A percentile compares a stretch with the other conserved stretches of the same genome.
Evolutionary conservation across 2,329 filamentous ascomycete species (phyloP).

Genomic region (Sporothrix schenckii): DNA sequence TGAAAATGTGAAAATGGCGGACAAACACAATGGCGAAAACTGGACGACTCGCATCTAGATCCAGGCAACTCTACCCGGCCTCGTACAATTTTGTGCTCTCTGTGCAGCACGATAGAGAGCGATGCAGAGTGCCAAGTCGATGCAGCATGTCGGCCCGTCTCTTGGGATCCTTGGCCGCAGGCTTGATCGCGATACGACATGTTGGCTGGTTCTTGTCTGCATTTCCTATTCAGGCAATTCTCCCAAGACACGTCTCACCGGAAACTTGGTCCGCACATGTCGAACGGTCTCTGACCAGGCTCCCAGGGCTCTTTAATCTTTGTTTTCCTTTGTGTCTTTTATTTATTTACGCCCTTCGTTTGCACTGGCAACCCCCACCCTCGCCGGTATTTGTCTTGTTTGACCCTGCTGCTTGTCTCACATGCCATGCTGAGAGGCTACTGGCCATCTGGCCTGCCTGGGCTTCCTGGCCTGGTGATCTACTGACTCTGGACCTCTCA

Average conservation of each 20-base stretch:
- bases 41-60: too few relatives aligned
- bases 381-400: too few relatives aligned
- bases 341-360: too few relatives aligned
- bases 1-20: background rate
- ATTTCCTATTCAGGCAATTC: too few relatives aligned
- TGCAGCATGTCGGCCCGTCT: background rate
- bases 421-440: too few relatives aligned
- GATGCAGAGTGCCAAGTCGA: background rate
- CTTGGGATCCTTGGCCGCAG: background rate
- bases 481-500: background rate
- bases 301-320: too few relatives aligned
- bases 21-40: background rate
- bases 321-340: too few relatives aligned
- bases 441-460: background rate
- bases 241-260: too few relatives aligned
- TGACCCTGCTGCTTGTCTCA: too few relatives aligned
- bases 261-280: too few relatives aligned
- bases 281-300: too few relatives aligned
- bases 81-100: background rate
- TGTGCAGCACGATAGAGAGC: background rate
- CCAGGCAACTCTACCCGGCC: slow-evolving; percentile 9
- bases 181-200: background rate
- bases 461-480: background rate
- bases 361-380: too few relatives aligned
- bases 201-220: background rate